Evolutionary conservation across 179 eudicot genomes (phyloP).

Genomic region (Beta corolliflora): DNA sequence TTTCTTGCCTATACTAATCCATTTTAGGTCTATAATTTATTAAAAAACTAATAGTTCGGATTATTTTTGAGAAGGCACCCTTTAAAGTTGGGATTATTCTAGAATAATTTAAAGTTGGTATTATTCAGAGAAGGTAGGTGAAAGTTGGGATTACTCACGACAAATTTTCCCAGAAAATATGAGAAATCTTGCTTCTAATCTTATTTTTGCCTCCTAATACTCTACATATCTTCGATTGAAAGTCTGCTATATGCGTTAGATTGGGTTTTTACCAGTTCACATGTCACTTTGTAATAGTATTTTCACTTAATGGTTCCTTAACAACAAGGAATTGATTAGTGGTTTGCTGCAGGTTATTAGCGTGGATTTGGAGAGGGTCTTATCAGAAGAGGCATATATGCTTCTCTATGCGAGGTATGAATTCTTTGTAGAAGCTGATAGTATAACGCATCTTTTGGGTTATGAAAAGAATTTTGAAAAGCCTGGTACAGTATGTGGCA

Average conservation of each 20-base stretch:
- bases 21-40: too few species aligned
- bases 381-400: constrained; percentile 82
- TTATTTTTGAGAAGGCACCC: too few species aligned
- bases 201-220: not conserved
- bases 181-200: not conserved
- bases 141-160: too few species aligned
- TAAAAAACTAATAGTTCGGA: too few species aligned
- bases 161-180: too few species aligned
- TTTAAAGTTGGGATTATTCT: too few species aligned
- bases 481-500: not conserved
- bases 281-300: constrained; percentile 11
- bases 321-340: constrained; percentile 13
- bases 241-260: not conserved
- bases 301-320: not conserved
- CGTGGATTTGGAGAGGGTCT: constrained; percentile 70
- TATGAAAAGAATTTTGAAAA: not conserved
- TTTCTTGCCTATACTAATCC: too few species aligned
- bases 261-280: not conserved
- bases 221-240: not conserved
- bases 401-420: constrained; percentile 82
- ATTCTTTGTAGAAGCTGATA: not conserved
- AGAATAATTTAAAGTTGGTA: too few species aligned
- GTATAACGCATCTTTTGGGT: not conserved
- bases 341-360: constrained; percentile 53
- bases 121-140: too few species aligned